A percentile compares a stretch with the other conserved stretches of the same genome.
Evolutionary conservation across 495 filamentous ascomycete genomes (phyloP).

Genomic region (Jackrogersella multiformis): DNA sequence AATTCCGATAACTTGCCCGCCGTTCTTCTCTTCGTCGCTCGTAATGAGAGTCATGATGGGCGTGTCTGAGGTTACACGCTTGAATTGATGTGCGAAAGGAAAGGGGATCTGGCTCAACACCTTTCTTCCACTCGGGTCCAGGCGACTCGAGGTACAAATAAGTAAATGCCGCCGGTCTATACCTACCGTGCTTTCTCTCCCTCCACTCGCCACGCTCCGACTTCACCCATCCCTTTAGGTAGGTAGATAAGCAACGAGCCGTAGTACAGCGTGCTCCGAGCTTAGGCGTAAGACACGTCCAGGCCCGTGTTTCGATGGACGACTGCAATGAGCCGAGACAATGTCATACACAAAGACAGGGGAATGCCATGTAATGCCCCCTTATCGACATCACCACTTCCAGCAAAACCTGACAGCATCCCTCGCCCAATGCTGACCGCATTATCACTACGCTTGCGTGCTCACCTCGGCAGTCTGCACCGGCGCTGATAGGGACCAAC

Average conservation of each 20-base stretch:
- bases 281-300: neutral
- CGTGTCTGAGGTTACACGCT: neutral
- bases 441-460: neutral
- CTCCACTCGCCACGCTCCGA: neutral
- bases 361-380: neutral
- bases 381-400: neutral
- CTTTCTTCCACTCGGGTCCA: neutral
- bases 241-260: slow-evolving; percentile 25
- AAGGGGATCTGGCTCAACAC: neutral
- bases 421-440: neutral
- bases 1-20: neutral
- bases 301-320: neutral
- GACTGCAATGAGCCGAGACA: slow-evolving; percentile 19
- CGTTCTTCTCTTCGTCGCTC: slow-evolving; percentile 29
- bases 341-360: neutral
- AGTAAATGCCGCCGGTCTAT: neutral
- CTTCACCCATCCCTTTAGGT: neutral
- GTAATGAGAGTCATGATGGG: slow-evolving; percentile 11
- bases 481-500: neutral
- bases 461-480: neutral
- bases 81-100: neutral
- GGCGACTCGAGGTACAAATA: slow-evolving; percentile 22
- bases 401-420: slow-evolving; percentile 2
- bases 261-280: slow-evolving; percentile 7
- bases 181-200: neutral